Percentiles rank a stretch among this genome's conserved stretches.
These are phyloP conservation scores for Globisporangium acanthophoron DNA, from an alignment of 352 stramenopile species.

Conservation along the genomic window DNA sequence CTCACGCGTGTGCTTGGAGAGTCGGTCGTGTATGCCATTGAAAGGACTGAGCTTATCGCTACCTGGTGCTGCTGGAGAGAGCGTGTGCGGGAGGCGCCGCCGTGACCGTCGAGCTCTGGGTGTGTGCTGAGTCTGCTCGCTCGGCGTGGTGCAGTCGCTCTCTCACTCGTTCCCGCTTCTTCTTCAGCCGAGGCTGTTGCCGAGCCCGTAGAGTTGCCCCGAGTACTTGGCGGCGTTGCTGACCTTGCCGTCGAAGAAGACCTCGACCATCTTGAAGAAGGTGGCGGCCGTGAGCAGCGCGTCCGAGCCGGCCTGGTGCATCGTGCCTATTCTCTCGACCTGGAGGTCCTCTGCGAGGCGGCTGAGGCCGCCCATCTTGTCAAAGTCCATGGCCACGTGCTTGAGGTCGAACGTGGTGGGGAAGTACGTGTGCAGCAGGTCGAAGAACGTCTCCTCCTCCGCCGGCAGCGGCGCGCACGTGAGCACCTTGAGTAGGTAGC, in stretches of 20 bases:
- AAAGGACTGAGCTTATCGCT: too few relatives aligned
- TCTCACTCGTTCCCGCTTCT: too few relatives aligned
- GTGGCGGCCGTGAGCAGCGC: slow-evolving; percentile 94
- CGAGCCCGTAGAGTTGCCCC: slow-evolving; percentile 81
- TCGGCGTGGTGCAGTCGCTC: neutral
- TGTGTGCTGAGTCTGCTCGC: neutral
- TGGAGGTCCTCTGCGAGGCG: slow-evolving; percentile 95
- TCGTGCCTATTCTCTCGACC: slow-evolving; percentile 97
- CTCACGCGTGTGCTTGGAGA: too few relatives aligned
- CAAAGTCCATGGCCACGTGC: slow-evolving; percentile 96
- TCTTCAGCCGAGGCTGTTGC: slow-evolving; percentile 44
- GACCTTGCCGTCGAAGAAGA: slow-evolving; percentile 85
- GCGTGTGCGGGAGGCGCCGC: neutral
- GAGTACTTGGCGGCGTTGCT: slow-evolving; percentile 83
- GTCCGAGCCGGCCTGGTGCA: slow-evolving; percentile 99
- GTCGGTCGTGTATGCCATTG: too few relatives aligned
- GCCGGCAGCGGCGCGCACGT: slow-evolving; percentile 87
- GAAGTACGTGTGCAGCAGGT: slow-evolving; percentile 98
- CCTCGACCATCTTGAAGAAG: slow-evolving; percentile 91
- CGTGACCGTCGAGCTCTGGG: neutral
- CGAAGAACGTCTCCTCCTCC: slow-evolving; percentile 94
- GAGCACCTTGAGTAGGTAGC: slow-evolving; percentile 97
- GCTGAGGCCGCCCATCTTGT: slow-evolving; percentile 97
- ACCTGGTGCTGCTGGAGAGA: too few relatives aligned
- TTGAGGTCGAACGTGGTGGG: slow-evolving; percentile 98